Percentiles rank a stretch among this genome's conserved stretches.
Evolutionary conservation across 306 rosid species (phyloP).

Genomic region (Fragaria ananassa): DNA sequence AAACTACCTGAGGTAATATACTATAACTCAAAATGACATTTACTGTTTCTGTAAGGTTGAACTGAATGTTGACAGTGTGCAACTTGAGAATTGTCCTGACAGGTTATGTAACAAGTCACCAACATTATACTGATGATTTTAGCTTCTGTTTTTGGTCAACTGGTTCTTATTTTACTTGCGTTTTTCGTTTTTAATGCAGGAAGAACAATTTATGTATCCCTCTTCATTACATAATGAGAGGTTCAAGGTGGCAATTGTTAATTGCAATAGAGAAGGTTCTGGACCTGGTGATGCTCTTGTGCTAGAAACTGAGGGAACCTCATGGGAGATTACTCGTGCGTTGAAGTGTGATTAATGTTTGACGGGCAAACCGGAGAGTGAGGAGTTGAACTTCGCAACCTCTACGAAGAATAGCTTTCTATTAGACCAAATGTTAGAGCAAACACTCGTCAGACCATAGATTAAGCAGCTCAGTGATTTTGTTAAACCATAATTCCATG

Average conservation of each 20-base stretch:
- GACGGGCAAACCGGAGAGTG: neutral
- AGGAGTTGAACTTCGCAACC: neutral
- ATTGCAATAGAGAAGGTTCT: conserved; percentile 38
- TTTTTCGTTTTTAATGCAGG: conserved; percentile 42
- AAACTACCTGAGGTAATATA: conserved; percentile 81
- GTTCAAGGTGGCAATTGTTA: conserved; percentile 75
- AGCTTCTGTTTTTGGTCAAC: neutral
- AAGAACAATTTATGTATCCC: conserved; percentile 82
- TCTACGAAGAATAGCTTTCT: neutral
- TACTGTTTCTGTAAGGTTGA: neutral
- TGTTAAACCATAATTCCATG: no score
- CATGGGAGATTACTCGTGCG: conserved; percentile 90
- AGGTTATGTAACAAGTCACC: neutral
- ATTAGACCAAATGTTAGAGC: neutral
- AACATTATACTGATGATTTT: neutral
- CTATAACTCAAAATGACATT: neutral
- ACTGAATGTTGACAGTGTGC: neutral
- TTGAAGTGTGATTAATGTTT: conserved; percentile 46
- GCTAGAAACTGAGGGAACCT: conserved; percentile 38
- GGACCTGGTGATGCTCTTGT: conserved; percentile 25
- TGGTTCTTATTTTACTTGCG: neutral
- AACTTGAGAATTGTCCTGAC: neutral
- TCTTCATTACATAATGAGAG: conserved; percentile 68
- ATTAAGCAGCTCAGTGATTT: neutral
- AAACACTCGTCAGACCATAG: neutral